Evolutionary conservation across 164 flowering plant genomes (phyloP), one percentile per base, ranked within the genome.

Genomic region (Cinnamomum micranthum): DNA sequence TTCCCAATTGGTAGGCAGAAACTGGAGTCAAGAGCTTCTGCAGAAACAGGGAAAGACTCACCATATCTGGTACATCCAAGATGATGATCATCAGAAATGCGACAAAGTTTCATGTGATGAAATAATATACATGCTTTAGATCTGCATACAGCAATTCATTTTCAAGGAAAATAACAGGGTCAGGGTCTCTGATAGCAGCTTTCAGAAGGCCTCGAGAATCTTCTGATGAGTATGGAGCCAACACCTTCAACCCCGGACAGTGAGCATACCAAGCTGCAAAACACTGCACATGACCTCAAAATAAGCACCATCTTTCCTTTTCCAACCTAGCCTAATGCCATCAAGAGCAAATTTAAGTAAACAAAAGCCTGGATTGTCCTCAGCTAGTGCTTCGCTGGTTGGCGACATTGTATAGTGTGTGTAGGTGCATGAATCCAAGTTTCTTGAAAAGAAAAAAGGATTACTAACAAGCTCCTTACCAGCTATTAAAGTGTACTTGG

Each of bases 81-180:
- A 35, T 65, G 33, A 71, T 24, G 64, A 27, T 52, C 6, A 76
- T 68, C 20, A 50, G 35, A 22, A 19, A 47, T 69, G 14, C 28
- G 20, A 2, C 6, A 20, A 72, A 63, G 19, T 60, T 60, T 67
- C 47, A 50, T 55, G 31, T 3, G 4, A 25, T 65, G 64, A 65
- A 5, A 72, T 71, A 60, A 76, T 62, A 31, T 15, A 20, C 50
- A 41, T 66, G 64, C 4, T 47, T 12, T 24, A 19, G 7, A 51
- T 62, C 59, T 31, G 85, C 99, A 83, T 77, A 93, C 99, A 95
- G 72, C 78, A 93, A 80, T 86, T 96, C 99, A 77, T 94, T 96
- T 84, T 96, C 98, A 76, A 94, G 97, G 81, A 94, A 93, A 72
- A 93, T 92, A 79, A 91, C 95, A 76, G 98, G 88, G 75, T 91